Base-by-base conservation (phyloP, 768 basidiomycete genomes). In the Glaciozyma antarctica region DNA sequence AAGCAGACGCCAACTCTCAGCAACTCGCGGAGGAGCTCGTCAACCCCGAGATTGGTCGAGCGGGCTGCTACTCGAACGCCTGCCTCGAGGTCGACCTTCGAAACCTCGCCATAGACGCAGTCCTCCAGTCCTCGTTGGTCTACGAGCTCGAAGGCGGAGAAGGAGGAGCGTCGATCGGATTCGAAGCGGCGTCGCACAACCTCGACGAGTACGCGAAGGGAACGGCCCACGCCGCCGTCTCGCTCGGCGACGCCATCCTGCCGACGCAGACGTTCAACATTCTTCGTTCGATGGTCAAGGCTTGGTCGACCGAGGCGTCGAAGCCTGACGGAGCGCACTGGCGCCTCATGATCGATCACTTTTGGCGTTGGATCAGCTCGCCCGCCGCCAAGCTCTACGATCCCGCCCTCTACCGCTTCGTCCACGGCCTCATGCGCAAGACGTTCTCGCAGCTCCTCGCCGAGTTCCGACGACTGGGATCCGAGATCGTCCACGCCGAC, bases 311-410 rank as follows among this genome's bases (percentile, higher is more conserved):
- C 30, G 90, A 97, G 75, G 77, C 78, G 53, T 76, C 75, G 44
- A 86, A 88, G 72, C 69, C 75, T 4, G 84, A 85, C 4, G 71
- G 73, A 17, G 26, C n/a, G 5, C 67, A 67, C 45, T 68, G 60
- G 22, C 75, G 78, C 57, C 68, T 79, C 43, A 74, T 79, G 22
- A 82, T 95, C 60, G 88, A 93, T 73, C 92, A 98, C 77, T 97
- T 98, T 78, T 97, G 93, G 91, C 81, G 95, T 51, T 99, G 95
- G 95, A 82, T 95, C 69, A 88, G 86, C 75, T 90, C 90, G 3
- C 84, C 82, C 52, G 81, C 85, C 8, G 88, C 92, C 22, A 82
- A 86, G 64, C 84, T 98, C 80, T 93, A 90, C 75, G 95, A 99
- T 74, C 86, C 91, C 2, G 86, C 89, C 64, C 81, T 99, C 9